Percentiles rank a stretch among this genome's conserved stretches.
These are phyloP conservation scores for Psidium guajava DNA, from an alignment of 345 rosid genomes.

Conservation along the genomic window DNA sequence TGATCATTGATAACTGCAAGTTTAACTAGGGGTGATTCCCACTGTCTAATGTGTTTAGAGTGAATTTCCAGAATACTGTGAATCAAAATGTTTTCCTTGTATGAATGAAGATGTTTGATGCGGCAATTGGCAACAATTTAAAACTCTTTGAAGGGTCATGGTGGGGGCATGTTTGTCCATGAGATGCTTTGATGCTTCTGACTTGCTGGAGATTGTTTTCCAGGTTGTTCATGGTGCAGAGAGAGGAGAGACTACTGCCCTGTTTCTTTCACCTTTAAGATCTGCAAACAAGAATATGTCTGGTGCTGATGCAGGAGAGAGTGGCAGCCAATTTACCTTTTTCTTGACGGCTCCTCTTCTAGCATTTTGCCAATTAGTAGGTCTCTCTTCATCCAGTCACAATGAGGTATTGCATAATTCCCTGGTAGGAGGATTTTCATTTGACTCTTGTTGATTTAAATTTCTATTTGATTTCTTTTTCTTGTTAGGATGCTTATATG, in stretches of 20 bases:
- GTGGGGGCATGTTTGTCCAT: background rate
- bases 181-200: background rate
- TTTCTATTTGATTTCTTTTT: background rate
- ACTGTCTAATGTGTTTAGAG: background rate
- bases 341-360: constrained; percentile 87
- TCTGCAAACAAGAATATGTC: constrained; percentile 39
- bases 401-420: constrained; percentile 33
- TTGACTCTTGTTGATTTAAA: background rate
- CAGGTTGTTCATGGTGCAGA: constrained; percentile 87
- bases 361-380: constrained; percentile 83
- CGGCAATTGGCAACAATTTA: background rate
- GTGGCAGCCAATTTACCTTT: constrained; percentile 85
- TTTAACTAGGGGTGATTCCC: background rate
- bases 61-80: background rate
- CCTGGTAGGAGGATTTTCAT: background rate
- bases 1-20: background rate
- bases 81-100: background rate
- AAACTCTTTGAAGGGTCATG: background rate
- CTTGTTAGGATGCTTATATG: constrained; percentile 37
- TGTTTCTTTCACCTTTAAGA: constrained; percentile 79
- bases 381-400: constrained; percentile 30
- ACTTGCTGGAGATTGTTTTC: constrained; percentile 3
- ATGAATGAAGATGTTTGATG: background rate
- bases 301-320: constrained; percentile 19
- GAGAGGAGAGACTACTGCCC: constrained; percentile 83